A percentile compares a stretch with the other conserved stretches of the same genome.
These are phyloP conservation scores for Cladorrhinum sp. DNA, from an alignment of 2,329 filamentous ascomycete species.

Conservation along the genomic window DNA sequence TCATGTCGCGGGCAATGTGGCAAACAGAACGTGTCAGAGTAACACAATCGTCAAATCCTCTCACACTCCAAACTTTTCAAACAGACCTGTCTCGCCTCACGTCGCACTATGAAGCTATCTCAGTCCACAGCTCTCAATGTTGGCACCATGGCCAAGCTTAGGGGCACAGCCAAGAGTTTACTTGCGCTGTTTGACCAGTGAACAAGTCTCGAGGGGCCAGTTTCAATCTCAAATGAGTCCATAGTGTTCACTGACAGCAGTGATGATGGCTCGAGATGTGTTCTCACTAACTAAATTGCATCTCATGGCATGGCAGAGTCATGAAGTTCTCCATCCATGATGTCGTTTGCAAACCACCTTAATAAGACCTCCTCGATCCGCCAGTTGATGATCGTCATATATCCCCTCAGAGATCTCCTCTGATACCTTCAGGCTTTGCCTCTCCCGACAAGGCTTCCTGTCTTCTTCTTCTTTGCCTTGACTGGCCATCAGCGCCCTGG, in stretches of 20 bases:
- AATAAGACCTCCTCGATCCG: neutral
- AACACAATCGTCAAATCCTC: neutral
- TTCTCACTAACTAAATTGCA: neutral
- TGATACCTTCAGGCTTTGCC: neutral
- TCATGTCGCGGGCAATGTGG: no score
- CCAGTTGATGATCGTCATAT: neutral
- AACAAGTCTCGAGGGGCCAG: neutral
- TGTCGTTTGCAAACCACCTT: neutral
- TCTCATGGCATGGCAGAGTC: neutral
- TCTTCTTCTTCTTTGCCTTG: constrained; percentile 2
- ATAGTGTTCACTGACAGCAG: neutral
- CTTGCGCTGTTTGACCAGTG: neutral
- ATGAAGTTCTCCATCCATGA: neutral
- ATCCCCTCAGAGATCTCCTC: neutral
- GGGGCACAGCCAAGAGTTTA: neutral
- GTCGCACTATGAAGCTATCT: neutral
- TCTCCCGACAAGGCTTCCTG: neutral
- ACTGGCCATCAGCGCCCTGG: constrained; percentile 22
- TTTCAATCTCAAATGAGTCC: neutral
- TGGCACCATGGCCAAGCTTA: neutral
- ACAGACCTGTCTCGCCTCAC: neutral
- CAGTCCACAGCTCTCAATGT: neutral
- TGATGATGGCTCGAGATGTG: neutral
- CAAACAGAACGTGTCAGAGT: neutral
- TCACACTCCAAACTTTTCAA: neutral